Conservation (phyloP, 1,284 basidiomycete genomes). For the Boletus austroedulis region DNA sequence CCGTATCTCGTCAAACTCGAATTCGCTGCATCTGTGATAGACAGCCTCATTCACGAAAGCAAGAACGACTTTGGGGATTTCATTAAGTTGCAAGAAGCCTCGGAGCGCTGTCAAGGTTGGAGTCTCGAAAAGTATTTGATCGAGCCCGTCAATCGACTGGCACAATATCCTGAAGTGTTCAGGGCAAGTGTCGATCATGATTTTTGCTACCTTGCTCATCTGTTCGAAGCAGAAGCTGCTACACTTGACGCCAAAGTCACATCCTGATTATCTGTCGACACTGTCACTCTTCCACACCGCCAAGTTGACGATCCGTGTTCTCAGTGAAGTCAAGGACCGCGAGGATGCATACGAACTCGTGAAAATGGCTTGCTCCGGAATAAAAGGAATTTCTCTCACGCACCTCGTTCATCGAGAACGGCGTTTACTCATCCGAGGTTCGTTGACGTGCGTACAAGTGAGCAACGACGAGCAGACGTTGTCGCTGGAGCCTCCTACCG, state of each 20-base stretch:
- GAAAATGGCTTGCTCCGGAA: constrained; percentile 56
- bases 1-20: constrained; percentile 78
- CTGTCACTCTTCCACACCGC: constrained; percentile 65
- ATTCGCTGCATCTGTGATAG: constrained; percentile 54
- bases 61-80: constrained; percentile 81
- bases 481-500: not conserved
- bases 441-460: constrained; percentile 41
- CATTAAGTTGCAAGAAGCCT: constrained; percentile 66
- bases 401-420: constrained; percentile 68
- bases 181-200: constrained; percentile 50
- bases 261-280: constrained; percentile 66
- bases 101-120: constrained; percentile 55
- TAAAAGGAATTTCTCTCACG: constrained; percentile 55
- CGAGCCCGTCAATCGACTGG: constrained; percentile 73
- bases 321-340: constrained; percentile 78
- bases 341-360: constrained; percentile 80
- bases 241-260: constrained; percentile 63
- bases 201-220: constrained; percentile 9
- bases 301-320: constrained; percentile 65
- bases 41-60: constrained; percentile 50
- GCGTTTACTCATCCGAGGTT: constrained; percentile 67
- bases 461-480: constrained; percentile 14
- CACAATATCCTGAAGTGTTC: constrained; percentile 71
- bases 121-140: constrained; percentile 65
- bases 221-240: constrained; percentile 51